Percentiles rank a stretch among this genome's conserved stretches.
These are phyloP conservation scores for Tilletiopsis washingtonensis DNA, from an alignment of 1,284 basidiomycete genomes.

Conservation along the genomic window DNA sequence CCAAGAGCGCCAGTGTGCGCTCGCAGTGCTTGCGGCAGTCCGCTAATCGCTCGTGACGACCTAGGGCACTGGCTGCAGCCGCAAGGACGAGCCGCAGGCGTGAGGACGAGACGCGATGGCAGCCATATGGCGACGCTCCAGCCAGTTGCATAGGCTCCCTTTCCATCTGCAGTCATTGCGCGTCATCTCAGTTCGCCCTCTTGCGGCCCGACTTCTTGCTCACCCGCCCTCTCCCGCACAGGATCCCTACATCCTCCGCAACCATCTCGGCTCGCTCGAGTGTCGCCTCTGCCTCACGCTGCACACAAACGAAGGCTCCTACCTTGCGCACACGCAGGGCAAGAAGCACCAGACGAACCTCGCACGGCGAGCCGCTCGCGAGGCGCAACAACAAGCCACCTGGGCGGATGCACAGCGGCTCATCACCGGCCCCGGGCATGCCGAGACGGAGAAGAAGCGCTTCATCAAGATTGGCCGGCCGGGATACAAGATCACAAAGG, in stretches of 20 bases:
- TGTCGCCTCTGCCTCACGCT: constrained; percentile 95
- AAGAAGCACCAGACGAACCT: constrained; percentile 99
- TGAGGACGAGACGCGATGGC: no score
- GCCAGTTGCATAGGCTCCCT: not conserved
- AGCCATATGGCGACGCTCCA: no score
- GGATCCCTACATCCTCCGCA: constrained; percentile 98
- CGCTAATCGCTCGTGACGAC: no score
- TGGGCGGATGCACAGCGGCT: constrained; percentile 53
- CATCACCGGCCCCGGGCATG: constrained; percentile 7
- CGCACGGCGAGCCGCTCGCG: constrained; percentile 85
- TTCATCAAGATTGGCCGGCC: constrained; percentile 97
- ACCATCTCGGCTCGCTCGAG: constrained; percentile 92
- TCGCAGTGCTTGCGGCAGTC: no score
- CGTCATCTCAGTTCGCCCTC: no score
- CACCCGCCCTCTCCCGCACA: no score
- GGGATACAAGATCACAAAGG: constrained; percentile 84
- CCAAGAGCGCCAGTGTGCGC: no score
- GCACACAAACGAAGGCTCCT: constrained; percentile 98
- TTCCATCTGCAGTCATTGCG: no score
- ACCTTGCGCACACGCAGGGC: constrained; percentile 97
- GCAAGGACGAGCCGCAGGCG: no score
- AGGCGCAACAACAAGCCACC: constrained; percentile 69
- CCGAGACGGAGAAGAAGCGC: constrained; percentile 29
- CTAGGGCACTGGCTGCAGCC: no score
- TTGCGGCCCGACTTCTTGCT: no score